These are phyloP conservation scores for Fusarium continuum DNA, from an alignment of 2,329 filamentous ascomycete genomes.

Conservation along the genomic window DNA sequence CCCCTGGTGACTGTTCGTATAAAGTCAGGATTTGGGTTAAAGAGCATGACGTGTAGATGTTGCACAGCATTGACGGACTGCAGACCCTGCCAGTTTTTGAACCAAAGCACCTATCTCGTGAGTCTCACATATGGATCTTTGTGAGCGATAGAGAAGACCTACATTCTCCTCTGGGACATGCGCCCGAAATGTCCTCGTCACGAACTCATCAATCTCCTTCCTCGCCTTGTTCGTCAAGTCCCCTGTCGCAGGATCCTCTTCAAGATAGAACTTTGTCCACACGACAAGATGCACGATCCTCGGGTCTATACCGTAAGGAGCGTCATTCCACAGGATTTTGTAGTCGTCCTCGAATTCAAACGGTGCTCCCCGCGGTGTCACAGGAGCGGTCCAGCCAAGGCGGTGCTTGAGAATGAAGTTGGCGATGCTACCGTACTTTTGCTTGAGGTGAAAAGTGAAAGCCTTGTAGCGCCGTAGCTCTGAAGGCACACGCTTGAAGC, in stretches of 20 bases:
- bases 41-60: conserved; percentile 95
- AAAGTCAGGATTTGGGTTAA: conserved; percentile 75
- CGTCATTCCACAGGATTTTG: conserved; percentile 87
- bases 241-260: conserved; percentile 71
- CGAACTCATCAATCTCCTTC: conserved; percentile 74
- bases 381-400: conserved; percentile 70
- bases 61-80: conserved; percentile 89
- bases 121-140: background rate
- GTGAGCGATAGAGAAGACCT: conserved; percentile 41
- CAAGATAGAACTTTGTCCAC: conserved; percentile 89
- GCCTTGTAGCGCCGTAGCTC: conserved; percentile 81
- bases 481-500: conserved; percentile 79
- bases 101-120: conserved; percentile 51
- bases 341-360: conserved; percentile 65
- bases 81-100: conserved; percentile 83
- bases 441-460: conserved; percentile 71
- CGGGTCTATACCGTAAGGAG: conserved; percentile 87
- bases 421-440: conserved; percentile 79
- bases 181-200: conserved; percentile 71
- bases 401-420: conserved; percentile 77
- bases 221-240: conserved; percentile 73
- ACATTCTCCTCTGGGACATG: conserved; percentile 63
- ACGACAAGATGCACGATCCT: conserved; percentile 86
- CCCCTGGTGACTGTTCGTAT: conserved; percentile 75
- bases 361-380: conserved; percentile 48